Percentiles rank a stretch among this genome's conserved stretches.
phyloP scores from a whole-genome alignment of 129 eudicot species.

The Flaveria trinervia region DNA sequence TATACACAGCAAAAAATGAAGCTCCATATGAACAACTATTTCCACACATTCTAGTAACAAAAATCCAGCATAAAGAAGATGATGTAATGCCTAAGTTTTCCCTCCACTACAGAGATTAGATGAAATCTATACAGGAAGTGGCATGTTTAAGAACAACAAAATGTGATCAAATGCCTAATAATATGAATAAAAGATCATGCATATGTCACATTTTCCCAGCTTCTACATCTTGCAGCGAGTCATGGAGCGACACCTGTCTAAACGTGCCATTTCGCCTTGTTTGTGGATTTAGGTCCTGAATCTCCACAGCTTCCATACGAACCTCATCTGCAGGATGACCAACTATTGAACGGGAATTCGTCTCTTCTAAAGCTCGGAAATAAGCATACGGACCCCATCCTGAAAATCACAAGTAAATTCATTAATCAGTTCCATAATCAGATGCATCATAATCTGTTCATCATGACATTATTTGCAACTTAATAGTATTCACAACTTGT shows the following conservation, averaged over 20 bases:
- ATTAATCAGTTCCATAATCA: too few relatives aligned
- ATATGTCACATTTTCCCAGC: conserved; percentile 40
- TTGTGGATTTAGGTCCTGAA: conserved; percentile 32
- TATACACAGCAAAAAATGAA: not conserved
- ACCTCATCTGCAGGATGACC: conserved; percentile 28
- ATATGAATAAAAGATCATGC: not conserved
- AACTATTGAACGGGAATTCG: conserved; percentile 35
- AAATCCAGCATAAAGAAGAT: conserved; percentile 9
- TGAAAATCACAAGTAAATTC: conserved; percentile 3
- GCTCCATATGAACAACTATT: conserved; percentile 3
- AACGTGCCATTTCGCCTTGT: conserved; percentile 28
- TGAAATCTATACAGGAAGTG: conserved; percentile 32
- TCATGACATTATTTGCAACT: not conserved
- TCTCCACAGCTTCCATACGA: conserved; percentile 25
- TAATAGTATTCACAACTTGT: not conserved
- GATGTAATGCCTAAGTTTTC: conserved; percentile 27
- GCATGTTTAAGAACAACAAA: conserved; percentile 7
- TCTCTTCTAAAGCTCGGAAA: conserved; percentile 71
- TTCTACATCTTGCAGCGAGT: conserved; percentile 44
- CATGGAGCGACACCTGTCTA: conserved; percentile 26
- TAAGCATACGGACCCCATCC: conserved; percentile 90
- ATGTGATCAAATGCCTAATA: conserved; percentile 15
- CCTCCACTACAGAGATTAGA: conserved; percentile 26
- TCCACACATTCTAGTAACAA: conserved; percentile 8
- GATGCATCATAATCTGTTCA: too few relatives aligned